phyloP scores from a whole-genome alignment of 2,329 filamentous ascomycete genomes.

The Penicillium paneum region DNA sequence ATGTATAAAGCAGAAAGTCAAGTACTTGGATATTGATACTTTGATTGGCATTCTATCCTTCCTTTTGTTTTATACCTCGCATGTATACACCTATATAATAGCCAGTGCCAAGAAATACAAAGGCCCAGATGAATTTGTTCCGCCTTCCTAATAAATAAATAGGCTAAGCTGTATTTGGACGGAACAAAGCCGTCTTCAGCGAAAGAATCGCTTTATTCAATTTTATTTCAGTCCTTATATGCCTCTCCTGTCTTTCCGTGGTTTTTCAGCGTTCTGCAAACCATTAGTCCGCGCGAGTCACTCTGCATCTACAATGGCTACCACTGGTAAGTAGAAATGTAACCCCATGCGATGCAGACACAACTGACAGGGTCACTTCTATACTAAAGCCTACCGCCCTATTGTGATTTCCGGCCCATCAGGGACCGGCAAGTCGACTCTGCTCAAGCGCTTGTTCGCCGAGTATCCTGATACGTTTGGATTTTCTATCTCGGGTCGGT shows the following conservation, averaged over 20 bases:
- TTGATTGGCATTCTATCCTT: neutral
- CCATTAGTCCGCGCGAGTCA: neutral
- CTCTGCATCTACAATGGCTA: slow-evolving; percentile 23
- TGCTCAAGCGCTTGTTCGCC: slow-evolving; percentile 43
- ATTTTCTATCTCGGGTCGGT: slow-evolving; percentile 42
- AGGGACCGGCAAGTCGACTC: slow-evolving; percentile 45
- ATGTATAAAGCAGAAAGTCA: slow-evolving; percentile 18
- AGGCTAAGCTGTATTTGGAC: neutral
- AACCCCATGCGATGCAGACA: neutral
- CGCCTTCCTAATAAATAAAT: neutral
- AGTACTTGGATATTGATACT: slow-evolving; percentile 8
- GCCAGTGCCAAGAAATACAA: neutral
- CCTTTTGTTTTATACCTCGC: no score
- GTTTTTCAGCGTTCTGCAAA: slow-evolving; percentile 2
- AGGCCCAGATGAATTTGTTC: neutral
- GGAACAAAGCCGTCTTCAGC: neutral
- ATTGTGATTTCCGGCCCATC: slow-evolving; percentile 34
- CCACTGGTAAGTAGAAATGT: slow-evolving; percentile 17
- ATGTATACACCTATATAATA: no score
- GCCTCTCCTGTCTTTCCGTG: slow-evolving; percentile 16
- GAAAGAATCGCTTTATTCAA: neutral
- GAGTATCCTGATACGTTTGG: slow-evolving; percentile 44
- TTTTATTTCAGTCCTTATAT: slow-evolving; percentile 14
- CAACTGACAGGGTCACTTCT: neutral
- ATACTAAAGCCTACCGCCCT: neutral